Conservation (phyloP, 306 rosid genomes). For the Psophocarpus tetragonolobus region DNA sequence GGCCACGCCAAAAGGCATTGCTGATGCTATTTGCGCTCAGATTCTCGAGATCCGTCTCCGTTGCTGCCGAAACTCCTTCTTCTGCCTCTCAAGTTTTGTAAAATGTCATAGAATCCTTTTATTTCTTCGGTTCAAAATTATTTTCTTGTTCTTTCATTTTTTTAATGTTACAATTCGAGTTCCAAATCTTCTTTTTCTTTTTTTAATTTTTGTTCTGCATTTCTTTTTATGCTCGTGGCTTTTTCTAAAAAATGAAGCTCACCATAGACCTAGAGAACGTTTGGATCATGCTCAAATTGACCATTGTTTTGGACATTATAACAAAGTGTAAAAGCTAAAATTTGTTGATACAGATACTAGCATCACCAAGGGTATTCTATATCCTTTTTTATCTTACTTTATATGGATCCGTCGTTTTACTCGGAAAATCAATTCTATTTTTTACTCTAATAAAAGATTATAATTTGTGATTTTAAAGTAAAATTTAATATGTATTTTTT, state of each 20-base stretch:
- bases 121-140: slow-evolving; percentile 10
- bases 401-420: too few species aligned
- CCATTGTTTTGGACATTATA: not conserved
- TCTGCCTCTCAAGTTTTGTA: slow-evolving; percentile 25
- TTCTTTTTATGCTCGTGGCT: not conserved
- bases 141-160: slow-evolving; percentile 1
- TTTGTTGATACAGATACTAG: not conserved
- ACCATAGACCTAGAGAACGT: not conserved
- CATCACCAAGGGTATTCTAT: too few species aligned
- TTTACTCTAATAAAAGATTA: too few species aligned
- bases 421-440: too few species aligned
- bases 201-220: not conserved
- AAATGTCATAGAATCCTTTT: slow-evolving; percentile 12
- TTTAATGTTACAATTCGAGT: slow-evolving; percentile 4
- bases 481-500: too few species aligned
- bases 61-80: slow-evolving; percentile 41
- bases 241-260: not conserved
- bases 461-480: too few species aligned
- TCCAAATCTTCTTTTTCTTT: slow-evolving; percentile 15
- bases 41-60: slow-evolving; percentile 85
- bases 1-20: slow-evolving; percentile 86
- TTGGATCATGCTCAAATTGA: not conserved
- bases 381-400: too few species aligned
- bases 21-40: slow-evolving; percentile 78
- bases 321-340: not conserved